Conservation (phyloP, 176 grass and related monocot genomes). For the Carex kokanica region DNA sequence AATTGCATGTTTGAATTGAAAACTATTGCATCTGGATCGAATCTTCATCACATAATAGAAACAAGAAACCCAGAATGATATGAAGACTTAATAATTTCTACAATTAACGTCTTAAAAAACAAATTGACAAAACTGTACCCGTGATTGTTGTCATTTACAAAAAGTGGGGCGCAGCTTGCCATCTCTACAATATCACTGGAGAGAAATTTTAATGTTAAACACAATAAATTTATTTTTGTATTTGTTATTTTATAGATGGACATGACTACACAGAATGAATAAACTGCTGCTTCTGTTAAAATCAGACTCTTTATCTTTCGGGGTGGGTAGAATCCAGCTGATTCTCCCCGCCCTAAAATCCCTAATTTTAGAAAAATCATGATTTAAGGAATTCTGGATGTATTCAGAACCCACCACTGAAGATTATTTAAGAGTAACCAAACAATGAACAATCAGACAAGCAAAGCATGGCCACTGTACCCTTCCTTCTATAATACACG, state of each 20-base stretch:
- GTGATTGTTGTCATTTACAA: conserved; percentile 84
- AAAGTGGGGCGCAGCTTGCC: conserved; percentile 93
- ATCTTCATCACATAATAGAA: conserved; percentile 45
- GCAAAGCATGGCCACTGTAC: background rate
- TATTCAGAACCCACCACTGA: background rate
- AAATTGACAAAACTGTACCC: conserved; percentile 33
- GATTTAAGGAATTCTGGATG: background rate
- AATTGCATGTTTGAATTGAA: conserved; percentile 86
- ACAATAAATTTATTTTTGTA: background rate
- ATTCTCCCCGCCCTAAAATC: too few relatives aligned
- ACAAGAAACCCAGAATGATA: background rate
- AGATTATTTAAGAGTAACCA: background rate
- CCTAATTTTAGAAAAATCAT: too few relatives aligned
- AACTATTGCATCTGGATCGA: conserved; percentile 83
- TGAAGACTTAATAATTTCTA: background rate
- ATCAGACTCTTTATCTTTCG: too few relatives aligned
- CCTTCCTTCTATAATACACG: too few relatives aligned
- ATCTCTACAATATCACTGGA: conserved; percentile 83
- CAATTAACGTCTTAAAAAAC: background rate
- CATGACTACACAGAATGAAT: background rate
- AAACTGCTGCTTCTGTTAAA: too few relatives aligned
- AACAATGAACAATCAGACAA: background rate
- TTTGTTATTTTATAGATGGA: background rate
- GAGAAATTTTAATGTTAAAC: conserved; percentile 26
- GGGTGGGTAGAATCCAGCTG: too few relatives aligned